Evolutionary conservation across 345 rosid species (phyloP), one percentile per base, ranked within the genome.

Genomic region (Populus deltoides): DNA sequence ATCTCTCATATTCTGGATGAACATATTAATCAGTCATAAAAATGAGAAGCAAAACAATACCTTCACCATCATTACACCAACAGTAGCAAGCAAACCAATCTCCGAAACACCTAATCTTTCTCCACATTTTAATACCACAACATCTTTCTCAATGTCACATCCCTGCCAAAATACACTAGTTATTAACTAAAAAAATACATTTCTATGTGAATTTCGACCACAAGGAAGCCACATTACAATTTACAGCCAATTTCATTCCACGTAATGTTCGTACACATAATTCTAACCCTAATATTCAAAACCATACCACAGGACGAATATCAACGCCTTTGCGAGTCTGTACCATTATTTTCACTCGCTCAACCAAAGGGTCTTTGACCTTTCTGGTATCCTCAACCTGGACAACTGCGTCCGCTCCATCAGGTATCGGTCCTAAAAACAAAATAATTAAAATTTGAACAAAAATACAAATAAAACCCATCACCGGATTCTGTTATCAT

Each of bases 391-490:
- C 91, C 87, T 96, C 99, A 68, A 96, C 97, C 89, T 96, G 99
- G 82, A 96, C 90, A 79, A 96, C 98, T 71, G 97, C 95, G 86
- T 93, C 97, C 16, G 99, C 99, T 70, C 98, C 97, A 86, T 96
- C 93, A 24, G 99, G 98, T 70, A 93, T 93, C 39, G 97, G 98
- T 75, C 99, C 98, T 93, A 66, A 75, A 41, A 79, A 61, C 17
- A 38, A 25, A 76, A 69, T 3, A 66, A 63, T 7, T 41, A 68
- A 63, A n/a, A 41, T 6, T 12, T 39, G 7, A 18, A 18, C 0
- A 7, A 22, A 68, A 13, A 33, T 33, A 33, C 36, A 49, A 49
- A 18, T 15, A 7, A 45, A 7, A 13, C 17, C 17, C 17, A 8
- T n/a, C 8, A 27, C 17, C 74, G 24, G 8, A 61, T 47, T 47